Percentiles rank a stretch among this genome's conserved stretches.
Conservation (phyloP, 805 yeast species). For the Saturnispora bothae region DNA sequence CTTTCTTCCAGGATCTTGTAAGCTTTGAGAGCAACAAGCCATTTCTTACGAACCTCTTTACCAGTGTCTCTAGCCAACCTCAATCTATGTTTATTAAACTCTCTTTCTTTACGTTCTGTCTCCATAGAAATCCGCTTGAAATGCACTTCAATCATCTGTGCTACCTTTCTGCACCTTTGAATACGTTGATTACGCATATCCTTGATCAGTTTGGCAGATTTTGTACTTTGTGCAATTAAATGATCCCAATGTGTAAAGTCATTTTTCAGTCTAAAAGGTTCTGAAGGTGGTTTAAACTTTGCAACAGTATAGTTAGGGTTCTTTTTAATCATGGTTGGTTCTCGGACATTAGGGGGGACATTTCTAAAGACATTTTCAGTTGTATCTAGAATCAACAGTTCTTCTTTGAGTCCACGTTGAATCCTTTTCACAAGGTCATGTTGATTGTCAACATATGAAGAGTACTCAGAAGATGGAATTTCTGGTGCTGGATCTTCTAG, state of each 20-base stretch:
- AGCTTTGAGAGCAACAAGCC: conserved; percentile 84
- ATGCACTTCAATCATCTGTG: conserved; percentile 77
- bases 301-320: conserved; percentile 23
- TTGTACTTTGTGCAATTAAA: conserved; percentile 63
- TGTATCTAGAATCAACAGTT: conserved; percentile 35
- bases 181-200: conserved; percentile 56
- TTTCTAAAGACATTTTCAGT: conserved; percentile 36
- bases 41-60: conserved; percentile 76
- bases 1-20: conserved; percentile 61
- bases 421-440: conserved; percentile 32
- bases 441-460: conserved; percentile 46
- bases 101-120: conserved; percentile 69
- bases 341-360: conserved; percentile 32
- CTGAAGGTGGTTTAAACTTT: conserved; percentile 27
- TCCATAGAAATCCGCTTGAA: conserved; percentile 83
- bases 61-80: conserved; percentile 73
- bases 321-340: conserved; percentile 29
- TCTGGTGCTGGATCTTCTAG: conserved; percentile 43
- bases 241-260: conserved; percentile 57
- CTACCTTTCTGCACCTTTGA: conserved; percentile 59
- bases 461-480: conserved; percentile 48
- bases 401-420: conserved; percentile 35
- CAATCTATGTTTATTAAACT: conserved; percentile 58
- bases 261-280: conserved; percentile 30
- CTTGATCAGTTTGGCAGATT: conserved; percentile 57